Evolutionary conservation across 2,329 filamentous ascomycete species (phyloP), one percentile per base, ranked within the genome.

Genomic region (Trichoderma simmonsii): DNA sequence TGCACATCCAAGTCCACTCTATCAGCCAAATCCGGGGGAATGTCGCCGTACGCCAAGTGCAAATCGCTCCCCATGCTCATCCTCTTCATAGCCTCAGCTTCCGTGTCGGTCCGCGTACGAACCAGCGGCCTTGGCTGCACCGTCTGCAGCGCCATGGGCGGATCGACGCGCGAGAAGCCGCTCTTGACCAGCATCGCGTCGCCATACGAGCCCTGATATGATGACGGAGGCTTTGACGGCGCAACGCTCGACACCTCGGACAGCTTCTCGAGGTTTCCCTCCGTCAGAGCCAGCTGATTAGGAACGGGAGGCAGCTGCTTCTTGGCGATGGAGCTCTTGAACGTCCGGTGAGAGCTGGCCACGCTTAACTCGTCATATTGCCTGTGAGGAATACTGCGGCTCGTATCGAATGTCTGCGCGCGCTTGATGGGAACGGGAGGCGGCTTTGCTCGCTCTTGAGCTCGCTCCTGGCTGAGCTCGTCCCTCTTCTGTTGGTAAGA

Each of bases 401-500:
- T 76, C 60, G 72, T 79, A 72, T 87, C 84, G 57, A 71, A 71
- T 4, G 56, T 71, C 62, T 71, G 68, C 8, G 72, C 57, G 36
- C 72, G 72, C 69, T 73, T 60, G 69, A 71, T 36, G 18, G 68
- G 68, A 1, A 64, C 68, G 18, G 59, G 68, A 12, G 57, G 67
- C 34, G 68, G 66, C 26, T 43, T 32, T 18, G 91, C 86, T 77
- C 91, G 90, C 77, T 90, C 88, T 59, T 85, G 76, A n/a, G 80
- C 79, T 15, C 83, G 83, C 75, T 93, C 89, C 24, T 91, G 89
- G 80, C 90, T 90, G 77, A 97, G 87, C 76, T 94, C 90, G 7
- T 93, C 92, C 81, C 97, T 97, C 79, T 93, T 93, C 78, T 97
- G 93, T 71, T 91, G 88, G 82, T 98, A 98, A 72, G 93, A 93